A percentile compares a stretch with the other conserved stretches of the same genome.
Conservation (phyloP, 2,329 filamentous ascomycete genomes). For the Penicillium sp. region DNA sequence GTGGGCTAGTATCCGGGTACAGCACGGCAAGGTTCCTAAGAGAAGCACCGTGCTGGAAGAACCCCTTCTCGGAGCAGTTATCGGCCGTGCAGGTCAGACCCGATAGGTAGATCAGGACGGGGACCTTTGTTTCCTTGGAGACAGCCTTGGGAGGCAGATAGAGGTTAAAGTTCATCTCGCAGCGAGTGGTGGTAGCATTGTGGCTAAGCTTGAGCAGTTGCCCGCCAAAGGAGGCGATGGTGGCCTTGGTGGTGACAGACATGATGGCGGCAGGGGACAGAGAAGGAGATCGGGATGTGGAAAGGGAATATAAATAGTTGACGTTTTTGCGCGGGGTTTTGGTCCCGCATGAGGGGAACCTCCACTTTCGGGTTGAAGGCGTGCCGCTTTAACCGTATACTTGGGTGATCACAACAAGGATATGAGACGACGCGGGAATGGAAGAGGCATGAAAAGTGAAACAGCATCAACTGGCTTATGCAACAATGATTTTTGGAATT, state of each 20-base stretch:
- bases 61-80: slow-evolving; percentile 69
- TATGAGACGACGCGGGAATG: background rate
- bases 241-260: slow-evolving; percentile 83
- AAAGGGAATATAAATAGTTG: slow-evolving; percentile 9
- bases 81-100: slow-evolving; percentile 93
- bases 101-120: slow-evolving; percentile 86
- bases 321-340: slow-evolving; percentile 17
- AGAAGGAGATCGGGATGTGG: background rate
- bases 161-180: slow-evolving; percentile 87
- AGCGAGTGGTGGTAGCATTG: slow-evolving; percentile 68
- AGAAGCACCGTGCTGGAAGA: slow-evolving; percentile 79
- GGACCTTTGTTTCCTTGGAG: slow-evolving; percentile 57
- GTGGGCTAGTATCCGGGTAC: slow-evolving; percentile 90
- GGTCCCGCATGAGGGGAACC: slow-evolving; percentile 27
- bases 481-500: slow-evolving; percentile 1
- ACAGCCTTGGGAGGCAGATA: slow-evolving; percentile 79
- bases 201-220: slow-evolving; percentile 92
- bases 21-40: slow-evolving; percentile 82
- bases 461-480: background rate
- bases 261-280: slow-evolving; percentile 43
- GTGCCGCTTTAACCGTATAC: slow-evolving; percentile 6
- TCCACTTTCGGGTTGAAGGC: slow-evolving; percentile 10
- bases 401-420: background rate
- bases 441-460: background rate
- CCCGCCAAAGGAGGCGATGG: slow-evolving; percentile 86